A percentile compares a stretch with the other conserved stretches of the same genome.
Evolutionary conservation across 495 filamentous ascomycete genomes (phyloP).

Genomic region (Aspergillus wentii): DNA sequence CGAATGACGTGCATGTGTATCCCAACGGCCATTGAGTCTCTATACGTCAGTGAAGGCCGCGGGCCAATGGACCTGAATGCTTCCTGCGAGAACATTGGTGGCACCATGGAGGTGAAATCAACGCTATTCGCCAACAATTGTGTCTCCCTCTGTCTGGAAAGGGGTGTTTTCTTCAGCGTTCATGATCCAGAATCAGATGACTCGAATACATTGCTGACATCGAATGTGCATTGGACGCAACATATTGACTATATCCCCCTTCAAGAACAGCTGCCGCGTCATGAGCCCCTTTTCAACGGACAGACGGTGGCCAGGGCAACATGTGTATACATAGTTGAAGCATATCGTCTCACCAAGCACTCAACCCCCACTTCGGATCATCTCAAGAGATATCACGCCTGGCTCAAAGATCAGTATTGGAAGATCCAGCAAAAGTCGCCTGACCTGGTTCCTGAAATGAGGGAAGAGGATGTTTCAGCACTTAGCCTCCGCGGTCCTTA

Average conservation of each 20-base stretch:
- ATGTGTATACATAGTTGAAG: background rate
- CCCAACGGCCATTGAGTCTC: constrained; percentile 1
- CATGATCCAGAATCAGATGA: background rate
- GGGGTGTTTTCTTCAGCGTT: background rate
- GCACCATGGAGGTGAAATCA: background rate
- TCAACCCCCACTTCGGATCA: background rate
- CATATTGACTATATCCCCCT: background rate
- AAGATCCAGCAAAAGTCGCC: background rate
- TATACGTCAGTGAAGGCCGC: constrained; percentile 1
- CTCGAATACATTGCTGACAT: background rate
- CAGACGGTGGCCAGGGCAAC: background rate
- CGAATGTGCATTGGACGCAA: background rate
- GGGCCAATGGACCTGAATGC: background rate
- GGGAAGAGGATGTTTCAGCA: background rate
- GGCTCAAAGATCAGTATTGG: background rate
- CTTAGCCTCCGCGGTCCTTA: no score
- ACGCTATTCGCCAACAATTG: background rate
- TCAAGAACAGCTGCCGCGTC: background rate
- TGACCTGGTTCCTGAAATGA: background rate
- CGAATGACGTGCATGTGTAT: constrained; percentile 2
- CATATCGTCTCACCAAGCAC: background rate
- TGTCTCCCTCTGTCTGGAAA: background rate
- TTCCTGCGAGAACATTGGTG: background rate
- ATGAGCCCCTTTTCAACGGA: background rate
- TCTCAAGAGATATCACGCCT: background rate